A percentile compares a stretch with the other conserved stretches of the same genome.
Evolutionary conservation across 768 basidiomycete species (phyloP).

Genomic region (Crepidotus variabilis): DNA sequence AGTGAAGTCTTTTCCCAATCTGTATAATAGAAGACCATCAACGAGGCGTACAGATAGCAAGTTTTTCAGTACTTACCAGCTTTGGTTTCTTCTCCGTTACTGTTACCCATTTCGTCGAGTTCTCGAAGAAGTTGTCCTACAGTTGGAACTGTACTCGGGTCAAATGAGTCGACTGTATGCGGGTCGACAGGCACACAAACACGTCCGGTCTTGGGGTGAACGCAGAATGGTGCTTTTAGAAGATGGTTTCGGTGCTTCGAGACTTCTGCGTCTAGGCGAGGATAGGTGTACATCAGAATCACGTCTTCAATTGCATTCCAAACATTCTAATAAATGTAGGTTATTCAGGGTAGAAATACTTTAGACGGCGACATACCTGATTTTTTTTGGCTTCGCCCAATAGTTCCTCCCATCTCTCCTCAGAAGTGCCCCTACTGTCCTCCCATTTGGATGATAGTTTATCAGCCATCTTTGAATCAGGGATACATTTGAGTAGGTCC

Average conservation of each 20-base stretch:
- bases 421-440: constrained; percentile 47
- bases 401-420: constrained; percentile 73
- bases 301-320: constrained; percentile 75
- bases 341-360: constrained; percentile 6
- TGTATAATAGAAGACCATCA: constrained; percentile 15
- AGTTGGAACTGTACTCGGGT: constrained; percentile 85
- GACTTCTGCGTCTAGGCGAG: constrained; percentile 94
- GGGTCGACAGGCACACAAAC: constrained; percentile 94
- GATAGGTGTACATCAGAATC: constrained; percentile 91
- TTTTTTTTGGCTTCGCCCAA: constrained; percentile 34
- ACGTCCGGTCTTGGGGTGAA: constrained; percentile 94
- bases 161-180: constrained; percentile 67
- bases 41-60: constrained; percentile 3
- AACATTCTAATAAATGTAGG: constrained; percentile 24
- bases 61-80: constrained; percentile 36
- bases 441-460: constrained; percentile 60
- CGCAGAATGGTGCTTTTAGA: constrained; percentile 95
- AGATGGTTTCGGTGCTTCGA: constrained; percentile 97
- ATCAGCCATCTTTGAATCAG: constrained; percentile 50
- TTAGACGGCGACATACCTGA: constrained; percentile 16
- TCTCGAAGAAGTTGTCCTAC: constrained; percentile 80
- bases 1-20: constrained; percentile 89
- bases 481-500: constrained; percentile 68
- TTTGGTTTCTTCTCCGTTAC: constrained; percentile 38
- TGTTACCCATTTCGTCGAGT: constrained; percentile 45